Evolutionary conservation across 805 yeast species (phyloP).

Genomic region (Zygotorulaspora danielsina): DNA sequence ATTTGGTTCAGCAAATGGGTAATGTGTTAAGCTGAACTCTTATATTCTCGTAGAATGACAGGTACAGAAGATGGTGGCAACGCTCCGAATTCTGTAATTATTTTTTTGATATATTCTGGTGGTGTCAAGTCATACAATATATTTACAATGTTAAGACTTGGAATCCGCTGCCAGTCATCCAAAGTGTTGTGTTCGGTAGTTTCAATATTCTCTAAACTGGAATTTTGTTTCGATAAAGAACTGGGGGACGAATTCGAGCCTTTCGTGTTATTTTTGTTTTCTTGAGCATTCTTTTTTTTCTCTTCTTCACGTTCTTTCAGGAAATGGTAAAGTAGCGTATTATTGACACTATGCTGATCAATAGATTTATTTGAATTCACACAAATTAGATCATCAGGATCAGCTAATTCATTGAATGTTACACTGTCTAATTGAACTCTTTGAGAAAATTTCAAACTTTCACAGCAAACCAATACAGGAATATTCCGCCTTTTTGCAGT

Average conservation of each 20-base stretch:
- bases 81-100: constrained; percentile 93
- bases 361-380: constrained; percentile 50
- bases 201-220: constrained; percentile 28
- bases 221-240: constrained; percentile 18
- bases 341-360: constrained; percentile 44
- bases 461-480: constrained; percentile 95
- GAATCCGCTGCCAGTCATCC: constrained; percentile 59
- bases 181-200: constrained; percentile 42
- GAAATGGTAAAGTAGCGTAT: constrained; percentile 64
- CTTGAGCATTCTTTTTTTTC: constrained; percentile 25
- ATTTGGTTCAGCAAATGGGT: too few relatives aligned
- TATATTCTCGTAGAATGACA: constrained; percentile 90
- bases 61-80: constrained; percentile 98
- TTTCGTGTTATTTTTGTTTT: constrained; percentile 27
- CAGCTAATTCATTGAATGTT: constrained; percentile 86
- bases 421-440: constrained; percentile 96
- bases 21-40: constrained; percentile 39
- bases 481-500: constrained; percentile 81
- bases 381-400: constrained; percentile 63
- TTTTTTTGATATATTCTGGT: constrained; percentile 87
- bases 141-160: constrained; percentile 67
- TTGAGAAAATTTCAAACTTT: constrained; percentile 88
- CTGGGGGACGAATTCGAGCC: constrained; percentile 28
- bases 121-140: constrained; percentile 93
- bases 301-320: constrained; percentile 39